Evolutionary conservation across 257 asterid species (phyloP).

Genomic region (Solanum paucissectum): DNA sequence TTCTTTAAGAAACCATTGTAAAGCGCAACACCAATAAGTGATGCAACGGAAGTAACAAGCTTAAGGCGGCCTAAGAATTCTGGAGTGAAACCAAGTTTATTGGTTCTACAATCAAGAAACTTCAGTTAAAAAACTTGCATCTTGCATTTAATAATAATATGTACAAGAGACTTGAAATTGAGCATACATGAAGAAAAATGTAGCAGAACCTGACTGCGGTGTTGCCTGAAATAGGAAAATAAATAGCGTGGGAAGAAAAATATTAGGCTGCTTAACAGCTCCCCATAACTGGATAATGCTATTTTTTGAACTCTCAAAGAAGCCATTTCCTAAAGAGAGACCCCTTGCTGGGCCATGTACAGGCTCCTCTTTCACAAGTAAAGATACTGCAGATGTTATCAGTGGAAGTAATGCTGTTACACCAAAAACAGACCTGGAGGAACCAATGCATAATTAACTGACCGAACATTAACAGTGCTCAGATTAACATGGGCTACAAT

Average conservation of each 20-base stretch:
- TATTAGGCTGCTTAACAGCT: slow-evolving; percentile 68
- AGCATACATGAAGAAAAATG: slow-evolving; percentile 95
- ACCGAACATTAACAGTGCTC: not conserved
- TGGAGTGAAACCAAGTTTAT: slow-evolving; percentile 80
- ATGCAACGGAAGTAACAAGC: slow-evolving; percentile 84
- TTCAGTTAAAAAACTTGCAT: not conserved
- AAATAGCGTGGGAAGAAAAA: slow-evolving; percentile 80
- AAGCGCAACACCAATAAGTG: slow-evolving; percentile 83
- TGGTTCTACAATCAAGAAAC: slow-evolving; percentile 46
- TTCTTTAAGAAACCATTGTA: slow-evolving; percentile 78
- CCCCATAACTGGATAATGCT: slow-evolving; percentile 53
- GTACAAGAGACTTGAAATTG: not conserved
- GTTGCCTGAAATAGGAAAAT: slow-evolving; percentile 94
- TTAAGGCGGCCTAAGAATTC: slow-evolving; percentile 97
- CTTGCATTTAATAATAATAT: not conserved
- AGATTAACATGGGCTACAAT: not conserved
- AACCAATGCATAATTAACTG: not conserved
- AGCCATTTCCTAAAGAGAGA: slow-evolving; percentile 25
- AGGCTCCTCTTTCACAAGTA: slow-evolving; percentile 81
- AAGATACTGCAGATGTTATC: slow-evolving; percentile 90
- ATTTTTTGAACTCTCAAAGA: slow-evolving; percentile 40
- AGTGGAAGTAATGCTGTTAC: slow-evolving; percentile 87
- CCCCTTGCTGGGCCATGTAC: slow-evolving; percentile 30
- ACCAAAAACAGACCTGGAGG: slow-evolving; percentile 88
- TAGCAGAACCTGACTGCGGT: slow-evolving; percentile 94